Evolutionary conservation across 108 stramenopile genomes (phyloP).

Genomic region (Nannochloropsis granulata): DNA sequence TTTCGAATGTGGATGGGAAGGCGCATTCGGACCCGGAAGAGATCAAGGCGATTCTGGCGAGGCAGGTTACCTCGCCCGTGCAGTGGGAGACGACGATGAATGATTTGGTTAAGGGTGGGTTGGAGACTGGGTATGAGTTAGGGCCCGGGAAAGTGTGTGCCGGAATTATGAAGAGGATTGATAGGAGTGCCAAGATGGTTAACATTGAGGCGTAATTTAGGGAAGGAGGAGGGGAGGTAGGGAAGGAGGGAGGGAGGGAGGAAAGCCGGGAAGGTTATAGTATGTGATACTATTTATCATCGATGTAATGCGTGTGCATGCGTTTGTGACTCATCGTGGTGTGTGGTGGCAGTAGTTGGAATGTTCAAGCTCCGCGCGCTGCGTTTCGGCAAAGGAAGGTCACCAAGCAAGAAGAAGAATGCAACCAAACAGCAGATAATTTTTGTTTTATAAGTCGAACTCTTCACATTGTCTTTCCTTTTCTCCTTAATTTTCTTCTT

Average conservation of each 20-base stretch:
- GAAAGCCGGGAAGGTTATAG: background rate
- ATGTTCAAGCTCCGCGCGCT: no score
- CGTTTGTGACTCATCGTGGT: no score
- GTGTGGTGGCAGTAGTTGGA: no score
- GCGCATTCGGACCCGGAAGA: conserved; percentile 77
- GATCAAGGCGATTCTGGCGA: conserved; percentile 81
- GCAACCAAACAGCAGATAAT: no score
- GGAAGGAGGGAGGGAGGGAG: background rate
- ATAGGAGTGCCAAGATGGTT: conserved; percentile 65
- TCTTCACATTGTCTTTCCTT: no score
- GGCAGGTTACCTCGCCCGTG: conserved; percentile 85
- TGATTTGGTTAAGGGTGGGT: conserved; percentile 58
- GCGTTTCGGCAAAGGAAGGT: no score
- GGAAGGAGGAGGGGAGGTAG: background rate
- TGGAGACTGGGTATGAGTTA: conserved; percentile 54
- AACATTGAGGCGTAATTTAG: conserved; percentile 66
- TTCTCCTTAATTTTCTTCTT: no score
- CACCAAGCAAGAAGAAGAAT: no score
- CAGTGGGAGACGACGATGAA: conserved; percentile 84
- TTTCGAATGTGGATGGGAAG: conserved; percentile 91
- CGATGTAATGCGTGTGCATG: no score
- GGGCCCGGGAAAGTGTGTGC: conserved; percentile 63
- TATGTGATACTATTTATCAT: no score
- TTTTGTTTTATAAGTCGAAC: no score
- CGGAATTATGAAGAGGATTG: conserved; percentile 85